Conservation (phyloP, 192 early-diverging fungal species). For the Gaertneriomyces semiglobifer region DNA sequence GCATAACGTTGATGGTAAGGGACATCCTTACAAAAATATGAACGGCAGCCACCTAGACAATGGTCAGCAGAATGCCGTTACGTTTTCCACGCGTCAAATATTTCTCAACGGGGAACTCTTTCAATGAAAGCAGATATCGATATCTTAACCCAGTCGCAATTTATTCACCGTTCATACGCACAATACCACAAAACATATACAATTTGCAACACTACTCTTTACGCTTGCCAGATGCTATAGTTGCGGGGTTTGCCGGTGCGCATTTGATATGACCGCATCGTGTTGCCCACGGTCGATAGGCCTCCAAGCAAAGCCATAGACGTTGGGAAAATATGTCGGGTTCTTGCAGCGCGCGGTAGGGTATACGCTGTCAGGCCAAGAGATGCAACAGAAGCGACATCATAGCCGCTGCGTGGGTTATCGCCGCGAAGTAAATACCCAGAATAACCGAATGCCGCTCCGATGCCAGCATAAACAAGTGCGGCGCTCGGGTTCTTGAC, state of each 20-base stretch:
- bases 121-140: no score
- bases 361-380: slow-evolving; percentile 10
- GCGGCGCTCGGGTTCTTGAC: slow-evolving; percentile 7
- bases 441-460: slow-evolving; percentile 6
- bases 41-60: no score
- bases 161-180: no score
- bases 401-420: slow-evolving; percentile 10
- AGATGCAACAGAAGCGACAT: slow-evolving; percentile 13
- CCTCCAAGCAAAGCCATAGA: slow-evolving; percentile 11
- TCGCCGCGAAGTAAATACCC: slow-evolving; percentile 13
- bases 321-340: slow-evolving; percentile 3
- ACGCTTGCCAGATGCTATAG: no score
- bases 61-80: no score
- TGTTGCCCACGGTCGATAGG: slow-evolving; percentile 6
- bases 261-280: slow-evolving; percentile 16
- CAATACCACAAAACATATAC: no score
- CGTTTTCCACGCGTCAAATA: no score
- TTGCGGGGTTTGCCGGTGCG: slow-evolving; percentile 6
- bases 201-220: no score
- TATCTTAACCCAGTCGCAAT: no score
- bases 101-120: no score
- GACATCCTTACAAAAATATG: no score
- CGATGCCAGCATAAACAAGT: neutral
- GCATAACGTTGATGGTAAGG: no score
- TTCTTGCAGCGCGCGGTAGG: slow-evolving; percentile 5